phyloP scores from a whole-genome alignment of 768 basidiomycete genomes.

The Cystobasidium ongulense region DNA sequence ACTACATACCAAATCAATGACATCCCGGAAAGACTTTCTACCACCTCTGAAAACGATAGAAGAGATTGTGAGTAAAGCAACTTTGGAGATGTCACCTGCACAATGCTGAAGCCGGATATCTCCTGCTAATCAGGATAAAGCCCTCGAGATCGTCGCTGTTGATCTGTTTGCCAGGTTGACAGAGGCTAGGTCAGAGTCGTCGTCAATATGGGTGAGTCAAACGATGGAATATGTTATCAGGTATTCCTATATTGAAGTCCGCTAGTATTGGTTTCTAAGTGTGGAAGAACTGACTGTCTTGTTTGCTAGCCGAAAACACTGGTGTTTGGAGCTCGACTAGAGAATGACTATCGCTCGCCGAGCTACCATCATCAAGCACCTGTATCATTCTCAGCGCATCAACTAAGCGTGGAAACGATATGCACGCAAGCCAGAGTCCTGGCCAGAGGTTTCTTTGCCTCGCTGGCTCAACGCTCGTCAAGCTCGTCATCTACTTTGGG shows the following conservation, averaged over 20 bases:
- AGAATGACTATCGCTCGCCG: constrained; percentile 10
- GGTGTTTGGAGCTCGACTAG: not conserved
- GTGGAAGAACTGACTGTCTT: not conserved
- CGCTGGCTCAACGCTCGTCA: not conserved
- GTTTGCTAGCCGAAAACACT: constrained; percentile 6
- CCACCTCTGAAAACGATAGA: not conserved
- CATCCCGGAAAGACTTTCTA: not conserved
- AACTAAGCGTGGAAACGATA: not conserved
- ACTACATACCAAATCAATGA: not conserved
- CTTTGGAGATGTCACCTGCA: not conserved
- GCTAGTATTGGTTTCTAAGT: not conserved
- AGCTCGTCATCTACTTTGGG: not conserved
- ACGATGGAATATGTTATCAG: too few species aligned
- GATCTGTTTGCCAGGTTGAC: not conserved
- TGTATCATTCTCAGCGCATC: not conserved
- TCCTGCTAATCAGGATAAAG: not conserved
- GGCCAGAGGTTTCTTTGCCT: not conserved
- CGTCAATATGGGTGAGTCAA: not conserved
- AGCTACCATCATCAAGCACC: constrained; percentile 3
- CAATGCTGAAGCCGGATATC: not conserved
- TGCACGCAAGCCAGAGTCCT: not conserved
- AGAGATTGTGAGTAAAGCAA: not conserved
- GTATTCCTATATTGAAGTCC: too few species aligned
- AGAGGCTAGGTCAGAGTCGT: not conserved
- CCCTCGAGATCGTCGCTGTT: not conserved